Conservation (phyloP, 2,329 filamentous ascomycete genomes). For the Aspergillus pseudoviridinutans region DNA sequence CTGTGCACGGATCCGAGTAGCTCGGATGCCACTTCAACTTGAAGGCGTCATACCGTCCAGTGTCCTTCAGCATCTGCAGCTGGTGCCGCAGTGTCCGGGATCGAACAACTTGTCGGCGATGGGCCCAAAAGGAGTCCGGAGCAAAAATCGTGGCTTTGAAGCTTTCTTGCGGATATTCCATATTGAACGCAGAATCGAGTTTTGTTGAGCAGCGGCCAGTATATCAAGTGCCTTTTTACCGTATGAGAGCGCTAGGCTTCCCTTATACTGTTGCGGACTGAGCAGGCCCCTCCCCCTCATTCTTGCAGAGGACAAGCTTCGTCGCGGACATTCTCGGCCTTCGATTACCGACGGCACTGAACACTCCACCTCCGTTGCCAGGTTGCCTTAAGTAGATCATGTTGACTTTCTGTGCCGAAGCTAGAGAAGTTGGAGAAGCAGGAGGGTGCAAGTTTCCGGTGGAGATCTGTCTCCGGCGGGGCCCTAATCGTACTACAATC, state of each 20-base stretch:
- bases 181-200: slow-evolving; percentile 4
- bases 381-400: background rate
- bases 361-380: background rate
- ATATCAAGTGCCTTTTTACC: background rate
- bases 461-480: background rate
- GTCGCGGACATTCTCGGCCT: background rate
- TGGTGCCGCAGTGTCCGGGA: slow-evolving; percentile 49
- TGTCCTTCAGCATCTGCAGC: slow-evolving; percentile 50
- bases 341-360: background rate
- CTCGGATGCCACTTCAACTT: slow-evolving; percentile 53
- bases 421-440: background rate
- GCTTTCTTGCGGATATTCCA: slow-evolving; percentile 43
- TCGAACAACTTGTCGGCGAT: slow-evolving; percentile 41
- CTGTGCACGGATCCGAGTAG: slow-evolving; percentile 48
- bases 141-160: slow-evolving; percentile 34
- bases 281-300: background rate
- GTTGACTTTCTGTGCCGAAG: background rate
- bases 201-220: background rate
- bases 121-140: slow-evolving; percentile 30
- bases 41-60: slow-evolving; percentile 57
- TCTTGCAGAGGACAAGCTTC: background rate
- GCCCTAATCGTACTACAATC: background rate
- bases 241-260: background rate
- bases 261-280: background rate
- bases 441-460: background rate